These are phyloP conservation scores for Yamadazyma phyllophila DNA, from an alignment of 805 yeast species.

Conservation along the genomic window DNA sequence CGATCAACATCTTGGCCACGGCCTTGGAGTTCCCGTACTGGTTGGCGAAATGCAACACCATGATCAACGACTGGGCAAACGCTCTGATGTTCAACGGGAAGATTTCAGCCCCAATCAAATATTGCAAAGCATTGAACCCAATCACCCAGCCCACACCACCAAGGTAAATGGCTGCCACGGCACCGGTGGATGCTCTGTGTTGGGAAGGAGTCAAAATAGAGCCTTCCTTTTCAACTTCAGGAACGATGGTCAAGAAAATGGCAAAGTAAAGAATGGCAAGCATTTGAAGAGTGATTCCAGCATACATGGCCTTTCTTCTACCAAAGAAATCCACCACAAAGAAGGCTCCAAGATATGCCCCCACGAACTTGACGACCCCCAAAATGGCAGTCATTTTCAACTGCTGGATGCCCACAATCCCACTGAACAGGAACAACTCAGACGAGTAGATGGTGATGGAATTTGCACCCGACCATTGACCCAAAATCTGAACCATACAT, in stretches of 20 bases:
- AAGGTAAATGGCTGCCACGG: conserved; percentile 49
- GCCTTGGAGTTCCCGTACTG: conserved; percentile 60
- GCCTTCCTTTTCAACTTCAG: conserved; percentile 36
- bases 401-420: conserved; percentile 40
- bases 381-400: conserved; percentile 50
- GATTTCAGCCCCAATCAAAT: conserved; percentile 53
- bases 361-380: conserved; percentile 51
- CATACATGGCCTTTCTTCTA: conserved; percentile 47
- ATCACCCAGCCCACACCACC: conserved; percentile 58
- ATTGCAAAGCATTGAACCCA: conserved; percentile 58
- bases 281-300: conserved; percentile 46
- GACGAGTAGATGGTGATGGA: conserved; percentile 58
- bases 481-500: conserved; percentile 43
- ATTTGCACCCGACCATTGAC: conserved; percentile 60
- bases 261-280: conserved; percentile 46
- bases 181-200: conserved; percentile 42
- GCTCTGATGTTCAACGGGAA: conserved; percentile 51
- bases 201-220: conserved; percentile 28
- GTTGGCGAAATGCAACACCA: conserved; percentile 56
- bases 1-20: conserved; percentile 48
- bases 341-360: conserved; percentile 51
- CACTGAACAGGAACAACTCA: conserved; percentile 47
- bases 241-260: conserved; percentile 45
- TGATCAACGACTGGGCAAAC: conserved; percentile 48
- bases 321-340: conserved; percentile 55